A percentile compares a stretch with the other conserved stretches of the same genome.
These are phyloP conservation scores for Fagus sylvatica DNA, from an alignment of 306 rosid species.

Conservation along the genomic window DNA sequence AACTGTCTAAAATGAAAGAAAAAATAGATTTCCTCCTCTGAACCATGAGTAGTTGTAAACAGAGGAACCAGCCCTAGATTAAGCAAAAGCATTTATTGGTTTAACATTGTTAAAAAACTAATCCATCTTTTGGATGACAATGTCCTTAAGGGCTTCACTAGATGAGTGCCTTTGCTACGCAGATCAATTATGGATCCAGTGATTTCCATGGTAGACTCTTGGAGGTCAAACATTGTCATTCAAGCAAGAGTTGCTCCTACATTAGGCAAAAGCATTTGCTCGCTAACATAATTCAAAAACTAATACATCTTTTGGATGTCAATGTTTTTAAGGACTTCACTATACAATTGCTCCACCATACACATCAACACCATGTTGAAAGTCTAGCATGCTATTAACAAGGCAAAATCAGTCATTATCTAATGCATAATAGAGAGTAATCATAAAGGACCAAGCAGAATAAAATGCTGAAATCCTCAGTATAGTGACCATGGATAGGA, in stretches of 20 bases:
- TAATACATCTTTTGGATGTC: too few relatives aligned
- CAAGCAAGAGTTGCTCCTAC: background rate
- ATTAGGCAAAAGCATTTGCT: too few relatives aligned
- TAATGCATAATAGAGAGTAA: background rate
- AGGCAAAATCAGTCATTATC: background rate
- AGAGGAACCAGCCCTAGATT: background rate
- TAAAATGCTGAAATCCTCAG: background rate
- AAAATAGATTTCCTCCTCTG: too few relatives aligned
- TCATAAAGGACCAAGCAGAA: background rate
- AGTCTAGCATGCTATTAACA: slow-evolving; percentile 1
- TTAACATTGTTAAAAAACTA: background rate
- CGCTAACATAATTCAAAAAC: too few relatives aligned
- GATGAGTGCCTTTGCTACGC: background rate
- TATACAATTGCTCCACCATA: background rate
- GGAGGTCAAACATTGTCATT: background rate
- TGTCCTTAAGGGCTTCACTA: background rate
- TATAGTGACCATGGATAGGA: background rate
- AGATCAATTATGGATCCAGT: background rate
- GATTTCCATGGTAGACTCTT: background rate
- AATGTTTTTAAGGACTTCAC: too few relatives aligned
- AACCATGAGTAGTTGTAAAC: background rate
- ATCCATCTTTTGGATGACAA: background rate
- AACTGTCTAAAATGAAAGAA: too few relatives aligned
- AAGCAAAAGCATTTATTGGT: background rate
- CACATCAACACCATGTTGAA: background rate